Percentiles rank a stretch among this genome's conserved stretches.
These are phyloP conservation scores for Boletus huronensis DNA, from an alignment of 768 basidiomycete genomes.

Conservation along the genomic window DNA sequence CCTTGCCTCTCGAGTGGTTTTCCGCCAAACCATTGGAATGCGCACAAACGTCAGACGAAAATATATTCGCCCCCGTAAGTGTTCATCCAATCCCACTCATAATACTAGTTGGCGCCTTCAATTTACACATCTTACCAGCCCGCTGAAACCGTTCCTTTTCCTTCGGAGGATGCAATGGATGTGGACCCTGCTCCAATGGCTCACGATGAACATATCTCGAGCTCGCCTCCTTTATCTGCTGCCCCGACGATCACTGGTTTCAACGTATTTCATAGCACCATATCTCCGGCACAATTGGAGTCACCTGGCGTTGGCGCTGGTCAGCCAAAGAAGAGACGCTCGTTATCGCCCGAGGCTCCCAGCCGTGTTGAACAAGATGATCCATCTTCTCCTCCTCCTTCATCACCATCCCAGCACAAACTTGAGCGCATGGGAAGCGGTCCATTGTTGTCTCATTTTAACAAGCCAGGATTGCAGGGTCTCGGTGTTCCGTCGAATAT, in stretches of 20 bases:
- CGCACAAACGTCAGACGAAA: slow-evolving; percentile 24
- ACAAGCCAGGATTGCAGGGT: slow-evolving; percentile 51
- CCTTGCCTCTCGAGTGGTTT: slow-evolving; percentile 63
- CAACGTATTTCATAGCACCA: slow-evolving; percentile 57
- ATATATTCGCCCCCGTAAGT: slow-evolving; percentile 30
- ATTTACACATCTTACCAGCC: slow-evolving; percentile 29
- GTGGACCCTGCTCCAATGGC: slow-evolving; percentile 56
- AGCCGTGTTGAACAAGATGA: slow-evolving; percentile 36
- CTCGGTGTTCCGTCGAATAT: slow-evolving; percentile 53
- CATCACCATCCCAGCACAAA: slow-evolving; percentile 47
- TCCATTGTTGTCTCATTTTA: slow-evolving; percentile 37
- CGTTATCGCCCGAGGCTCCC: slow-evolving; percentile 51
- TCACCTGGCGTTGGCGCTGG: slow-evolving; percentile 39
- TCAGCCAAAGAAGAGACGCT: slow-evolving; percentile 54
- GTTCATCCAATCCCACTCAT: slow-evolving; percentile 3
- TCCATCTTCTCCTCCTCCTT: slow-evolving; percentile 49
- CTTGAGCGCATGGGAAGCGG: slow-evolving; percentile 41
- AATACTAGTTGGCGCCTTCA: background rate
- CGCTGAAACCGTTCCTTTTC: slow-evolving; percentile 37
- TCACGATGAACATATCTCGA: slow-evolving; percentile 31
- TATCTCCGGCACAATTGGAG: slow-evolving; percentile 48
- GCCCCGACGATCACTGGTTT: slow-evolving; percentile 53
- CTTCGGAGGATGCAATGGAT: slow-evolving; percentile 73
- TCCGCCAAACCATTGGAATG: slow-evolving; percentile 20
- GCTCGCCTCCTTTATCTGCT: slow-evolving; percentile 44